phyloP scores from a whole-genome alignment of 768 basidiomycete species.

The Russula lepida region DNA sequence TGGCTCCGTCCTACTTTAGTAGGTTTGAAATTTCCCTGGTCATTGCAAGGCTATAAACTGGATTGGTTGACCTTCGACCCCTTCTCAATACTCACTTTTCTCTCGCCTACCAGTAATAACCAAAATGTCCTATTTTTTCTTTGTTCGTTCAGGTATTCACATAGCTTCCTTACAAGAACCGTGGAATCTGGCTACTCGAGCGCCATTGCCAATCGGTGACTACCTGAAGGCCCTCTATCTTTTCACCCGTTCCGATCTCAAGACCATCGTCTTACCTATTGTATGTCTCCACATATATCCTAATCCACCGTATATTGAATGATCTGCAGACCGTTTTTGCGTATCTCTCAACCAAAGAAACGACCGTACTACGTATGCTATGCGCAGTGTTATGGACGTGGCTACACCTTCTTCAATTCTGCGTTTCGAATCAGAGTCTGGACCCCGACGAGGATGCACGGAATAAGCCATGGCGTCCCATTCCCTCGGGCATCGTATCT shows the following conservation, averaged over 20 bases:
- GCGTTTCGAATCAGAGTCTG: conserved; percentile 24
- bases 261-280: conserved; percentile 14
- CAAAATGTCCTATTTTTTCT: background rate
- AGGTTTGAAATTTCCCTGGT: too few relatives aligned
- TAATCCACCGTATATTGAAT: background rate
- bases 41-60: too few relatives aligned
- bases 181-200: background rate
- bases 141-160: background rate
- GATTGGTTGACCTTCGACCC: too few relatives aligned
- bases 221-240: conserved; percentile 9
- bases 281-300: background rate
- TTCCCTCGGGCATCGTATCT: conserved; percentile 23
- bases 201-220: background rate
- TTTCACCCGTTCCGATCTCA: conserved; percentile 13
- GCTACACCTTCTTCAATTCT: conserved; percentile 28
- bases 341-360: background rate
- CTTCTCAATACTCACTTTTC: background rate
- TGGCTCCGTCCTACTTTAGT: too few relatives aligned
- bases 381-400: conserved; percentile 23
- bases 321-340: conserved; percentile 11
- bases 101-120: background rate
- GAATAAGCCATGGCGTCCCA: conserved; percentile 25
- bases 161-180: background rate
- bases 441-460: conserved; percentile 23
- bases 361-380: background rate